Conservation (phyloP, 1,284 basidiomycete genomes). For the Peniophora sp. region DNA sequence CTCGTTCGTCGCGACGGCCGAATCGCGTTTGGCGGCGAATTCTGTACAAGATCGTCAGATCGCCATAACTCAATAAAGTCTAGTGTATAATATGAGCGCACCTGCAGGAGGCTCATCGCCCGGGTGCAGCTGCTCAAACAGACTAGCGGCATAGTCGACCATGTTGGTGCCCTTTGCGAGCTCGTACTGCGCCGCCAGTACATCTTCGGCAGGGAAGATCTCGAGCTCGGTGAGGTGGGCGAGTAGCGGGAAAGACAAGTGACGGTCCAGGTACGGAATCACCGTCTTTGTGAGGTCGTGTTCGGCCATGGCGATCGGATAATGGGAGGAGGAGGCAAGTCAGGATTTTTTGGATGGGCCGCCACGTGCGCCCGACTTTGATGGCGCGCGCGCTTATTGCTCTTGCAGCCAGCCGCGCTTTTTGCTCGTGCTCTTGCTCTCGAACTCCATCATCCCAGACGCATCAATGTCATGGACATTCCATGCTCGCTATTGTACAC, state of each 20-base stretch:
- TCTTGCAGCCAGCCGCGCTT: too few species aligned
- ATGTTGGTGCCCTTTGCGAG: slow-evolving; percentile 95
- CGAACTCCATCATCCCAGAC: too few species aligned
- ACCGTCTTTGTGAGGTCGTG: slow-evolving; percentile 88
- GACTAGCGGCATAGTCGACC: slow-evolving; percentile 81
- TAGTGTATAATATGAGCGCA: slow-evolving; percentile 22
- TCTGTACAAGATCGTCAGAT: slow-evolving; percentile 36
- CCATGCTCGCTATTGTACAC: too few species aligned
- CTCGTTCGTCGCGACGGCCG: slow-evolving; percentile 79
- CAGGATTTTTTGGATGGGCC: too few species aligned
- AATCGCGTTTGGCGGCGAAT: slow-evolving; percentile 74
- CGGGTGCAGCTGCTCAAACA: slow-evolving; percentile 75
- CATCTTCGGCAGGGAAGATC: slow-evolving; percentile 69
- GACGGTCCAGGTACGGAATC: slow-evolving; percentile 90
- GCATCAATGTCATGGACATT: too few species aligned
- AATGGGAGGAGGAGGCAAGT: too few species aligned
- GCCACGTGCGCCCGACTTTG: too few species aligned
- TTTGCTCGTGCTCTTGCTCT: too few species aligned
- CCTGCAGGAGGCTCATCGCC: slow-evolving; percentile 62
- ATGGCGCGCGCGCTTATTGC: too few species aligned
- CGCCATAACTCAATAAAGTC: neutral
- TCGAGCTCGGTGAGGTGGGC: slow-evolving; percentile 75
- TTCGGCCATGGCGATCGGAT: slow-evolving; percentile 58
- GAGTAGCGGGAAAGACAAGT: slow-evolving; percentile 89
- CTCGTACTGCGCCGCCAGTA: slow-evolving; percentile 89